Percentiles rank a stretch among this genome's conserved stretches.
These are phyloP conservation scores for Thalassiosira livingstoniorum DNA, from an alignment of 352 stramenopile genomes.

Conservation along the genomic window DNA sequence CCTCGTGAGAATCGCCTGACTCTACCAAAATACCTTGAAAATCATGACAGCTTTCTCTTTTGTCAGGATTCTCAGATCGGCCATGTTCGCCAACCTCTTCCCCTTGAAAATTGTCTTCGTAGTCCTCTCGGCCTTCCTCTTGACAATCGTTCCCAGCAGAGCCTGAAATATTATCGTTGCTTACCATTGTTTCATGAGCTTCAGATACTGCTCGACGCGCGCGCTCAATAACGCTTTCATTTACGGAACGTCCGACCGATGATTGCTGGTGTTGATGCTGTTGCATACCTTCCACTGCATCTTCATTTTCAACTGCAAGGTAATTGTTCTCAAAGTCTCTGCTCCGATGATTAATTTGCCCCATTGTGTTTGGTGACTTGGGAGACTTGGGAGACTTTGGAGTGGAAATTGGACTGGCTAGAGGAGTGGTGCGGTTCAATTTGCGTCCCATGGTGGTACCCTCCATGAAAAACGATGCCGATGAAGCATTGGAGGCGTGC, in stretches of 20 bases:
- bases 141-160: not conserved
- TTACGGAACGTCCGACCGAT: not conserved
- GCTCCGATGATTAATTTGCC: not conserved
- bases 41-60: no score
- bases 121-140: not conserved
- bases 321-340: no score
- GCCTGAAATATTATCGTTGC: not conserved
- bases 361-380: not conserved
- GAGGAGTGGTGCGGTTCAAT: constrained; percentile 6
- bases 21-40: no score
- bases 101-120: no score
- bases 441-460: constrained; percentile 35
- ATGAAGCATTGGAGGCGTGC: constrained; percentile 19
- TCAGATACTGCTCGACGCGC: constrained; percentile 7
- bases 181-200: constrained; percentile 10
- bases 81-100: no score
- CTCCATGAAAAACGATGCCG: constrained; percentile 14
- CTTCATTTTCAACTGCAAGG: no score
- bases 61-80: no score
- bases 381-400: no score
- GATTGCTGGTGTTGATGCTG: no score
- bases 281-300: no score
- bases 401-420: not conserved
- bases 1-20: no score
- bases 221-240: constrained; percentile 21